Conservation (phyloP, 106 monocot genomes). For the Gastrodia elata region DNA sequence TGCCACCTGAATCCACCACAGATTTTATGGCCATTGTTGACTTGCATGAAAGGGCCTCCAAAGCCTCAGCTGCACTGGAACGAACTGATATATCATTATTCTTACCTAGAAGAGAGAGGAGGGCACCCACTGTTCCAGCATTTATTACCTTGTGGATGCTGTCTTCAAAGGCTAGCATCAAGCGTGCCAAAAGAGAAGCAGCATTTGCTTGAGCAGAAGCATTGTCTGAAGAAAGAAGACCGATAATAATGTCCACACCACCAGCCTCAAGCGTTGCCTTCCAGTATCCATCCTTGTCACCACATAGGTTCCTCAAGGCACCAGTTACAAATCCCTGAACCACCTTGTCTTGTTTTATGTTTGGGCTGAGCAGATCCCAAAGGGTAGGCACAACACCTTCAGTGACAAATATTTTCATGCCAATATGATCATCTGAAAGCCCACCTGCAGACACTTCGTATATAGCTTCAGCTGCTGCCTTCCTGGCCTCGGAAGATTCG, state of each 20-base stretch:
- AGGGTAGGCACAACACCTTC: constrained; percentile 82
- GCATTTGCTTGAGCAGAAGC: constrained; percentile 66
- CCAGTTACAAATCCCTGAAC: constrained; percentile 78
- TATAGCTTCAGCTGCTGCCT: constrained; percentile 77
- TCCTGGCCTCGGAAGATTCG: constrained; percentile 42
- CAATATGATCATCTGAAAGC: constrained; percentile 75
- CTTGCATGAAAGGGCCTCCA: constrained; percentile 63
- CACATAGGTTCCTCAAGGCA: constrained; percentile 70
- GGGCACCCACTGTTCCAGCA: constrained; percentile 47
- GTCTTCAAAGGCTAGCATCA: constrained; percentile 64
- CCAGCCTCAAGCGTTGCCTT: constrained; percentile 77
- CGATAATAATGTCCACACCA: constrained; percentile 72
- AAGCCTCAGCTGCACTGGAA: constrained; percentile 75
- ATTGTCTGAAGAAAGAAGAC: constrained; percentile 59
- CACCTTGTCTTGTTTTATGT: constrained; percentile 44
- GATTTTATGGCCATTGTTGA: constrained; percentile 58
- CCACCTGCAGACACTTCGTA: constrained; percentile 70
- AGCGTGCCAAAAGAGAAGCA: constrained; percentile 67
- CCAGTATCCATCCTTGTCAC: constrained; percentile 85
- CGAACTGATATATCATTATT: constrained; percentile 73
- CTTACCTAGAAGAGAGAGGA: constrained; percentile 39
- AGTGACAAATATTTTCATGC: constrained; percentile 82
- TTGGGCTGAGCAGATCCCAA: constrained; percentile 61
- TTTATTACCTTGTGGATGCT: constrained; percentile 62
- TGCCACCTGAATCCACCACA: constrained; percentile 60